These are phyloP conservation scores for Houttuynia cordata DNA, from an alignment of 164 flowering plant genomes.

Conservation along the genomic window DNA sequence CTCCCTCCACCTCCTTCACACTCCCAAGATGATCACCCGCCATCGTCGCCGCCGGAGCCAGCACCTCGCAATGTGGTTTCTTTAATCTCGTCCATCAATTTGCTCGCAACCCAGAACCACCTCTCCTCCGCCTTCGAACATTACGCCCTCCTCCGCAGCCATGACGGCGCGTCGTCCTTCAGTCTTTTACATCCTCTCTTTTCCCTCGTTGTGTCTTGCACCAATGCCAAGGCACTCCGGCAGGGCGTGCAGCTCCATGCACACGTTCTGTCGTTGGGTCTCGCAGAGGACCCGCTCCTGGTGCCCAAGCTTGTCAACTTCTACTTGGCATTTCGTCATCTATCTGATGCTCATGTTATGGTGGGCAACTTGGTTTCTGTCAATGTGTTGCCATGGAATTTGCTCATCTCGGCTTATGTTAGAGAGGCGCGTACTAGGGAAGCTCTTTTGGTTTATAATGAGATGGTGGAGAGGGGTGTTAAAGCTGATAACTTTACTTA, in stretches of 20 bases:
- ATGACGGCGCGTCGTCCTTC: slow-evolving; percentile 9
- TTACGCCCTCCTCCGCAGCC: slow-evolving; percentile 21
- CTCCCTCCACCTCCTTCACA: no score
- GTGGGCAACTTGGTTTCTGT: slow-evolving; percentile 17
- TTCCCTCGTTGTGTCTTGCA: slow-evolving; percentile 28
- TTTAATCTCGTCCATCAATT: slow-evolving; percentile 6
- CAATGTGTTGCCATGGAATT: slow-evolving; percentile 40
- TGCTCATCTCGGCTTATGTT: slow-evolving; percentile 36
- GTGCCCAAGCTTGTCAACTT: slow-evolving; percentile 38
- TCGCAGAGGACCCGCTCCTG: slow-evolving; percentile 26
- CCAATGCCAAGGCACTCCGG: slow-evolving; percentile 14
- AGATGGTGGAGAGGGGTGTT: slow-evolving; percentile 30
- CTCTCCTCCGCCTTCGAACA: slow-evolving; percentile 23
- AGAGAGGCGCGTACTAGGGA: slow-evolving; percentile 17
- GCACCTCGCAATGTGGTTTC: neutral
- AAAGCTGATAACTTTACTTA: slow-evolving; percentile 43
- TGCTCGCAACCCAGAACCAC: slow-evolving; percentile 8
- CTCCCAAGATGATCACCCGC: neutral
- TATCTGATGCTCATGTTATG: slow-evolving; percentile 23
- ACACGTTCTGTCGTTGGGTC: slow-evolving; percentile 23
- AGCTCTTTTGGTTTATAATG: slow-evolving; percentile 29
- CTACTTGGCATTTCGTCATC: slow-evolving; percentile 22
- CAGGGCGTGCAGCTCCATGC: slow-evolving; percentile 43
- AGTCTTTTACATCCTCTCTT: slow-evolving; percentile 19
- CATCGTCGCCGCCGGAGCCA: neutral